These are phyloP conservation scores for Psilocybe cyanescens DNA, from an alignment of 768 basidiomycete species.

Conservation along the genomic window DNA sequence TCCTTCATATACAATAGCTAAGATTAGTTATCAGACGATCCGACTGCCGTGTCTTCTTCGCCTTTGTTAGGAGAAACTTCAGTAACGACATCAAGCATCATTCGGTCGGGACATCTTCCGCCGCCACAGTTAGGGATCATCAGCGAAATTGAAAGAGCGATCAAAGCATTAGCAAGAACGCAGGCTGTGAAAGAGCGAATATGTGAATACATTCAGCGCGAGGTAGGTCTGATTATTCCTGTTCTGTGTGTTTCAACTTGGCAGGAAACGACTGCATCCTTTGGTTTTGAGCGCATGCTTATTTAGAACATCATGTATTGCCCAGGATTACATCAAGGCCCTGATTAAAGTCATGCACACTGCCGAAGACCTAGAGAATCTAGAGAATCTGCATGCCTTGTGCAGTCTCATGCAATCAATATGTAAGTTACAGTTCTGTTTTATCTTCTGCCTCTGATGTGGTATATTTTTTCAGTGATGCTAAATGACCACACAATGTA, in stretches of 20 bases:
- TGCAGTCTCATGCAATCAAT: slow-evolving; percentile 95
- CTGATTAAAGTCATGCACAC: slow-evolving; percentile 83
- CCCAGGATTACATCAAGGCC: slow-evolving; percentile 84
- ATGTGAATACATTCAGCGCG: slow-evolving; percentile 86
- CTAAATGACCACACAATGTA: slow-evolving; percentile 95
- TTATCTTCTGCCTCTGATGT: background rate
- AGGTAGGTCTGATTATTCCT: slow-evolving; percentile 53
- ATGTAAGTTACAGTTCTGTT: slow-evolving; percentile 46
- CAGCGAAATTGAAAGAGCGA: slow-evolving; percentile 75
- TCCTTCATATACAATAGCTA: slow-evolving; percentile 10
- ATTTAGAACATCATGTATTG: slow-evolving; percentile 14
- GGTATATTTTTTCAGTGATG: slow-evolving; percentile 60
- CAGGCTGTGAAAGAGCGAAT: slow-evolving; percentile 78
- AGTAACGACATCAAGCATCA: slow-evolving; percentile 64
- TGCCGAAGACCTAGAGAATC: slow-evolving; percentile 92
- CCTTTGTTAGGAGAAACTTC: slow-evolving; percentile 61
- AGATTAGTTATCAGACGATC: slow-evolving; percentile 43
- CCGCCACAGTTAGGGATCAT: slow-evolving; percentile 78
- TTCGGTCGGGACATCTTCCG: slow-evolving; percentile 76
- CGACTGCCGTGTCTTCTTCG: slow-evolving; percentile 57
- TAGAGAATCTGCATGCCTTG: slow-evolving; percentile 88
- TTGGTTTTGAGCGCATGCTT: too few species aligned
- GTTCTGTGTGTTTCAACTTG: background rate
- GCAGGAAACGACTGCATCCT: too few species aligned
- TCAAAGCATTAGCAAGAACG: slow-evolving; percentile 77